Evolutionary conservation across 2,329 filamentous ascomycete genomes (phyloP).

Genomic region (Xylaria sp.): DNA sequence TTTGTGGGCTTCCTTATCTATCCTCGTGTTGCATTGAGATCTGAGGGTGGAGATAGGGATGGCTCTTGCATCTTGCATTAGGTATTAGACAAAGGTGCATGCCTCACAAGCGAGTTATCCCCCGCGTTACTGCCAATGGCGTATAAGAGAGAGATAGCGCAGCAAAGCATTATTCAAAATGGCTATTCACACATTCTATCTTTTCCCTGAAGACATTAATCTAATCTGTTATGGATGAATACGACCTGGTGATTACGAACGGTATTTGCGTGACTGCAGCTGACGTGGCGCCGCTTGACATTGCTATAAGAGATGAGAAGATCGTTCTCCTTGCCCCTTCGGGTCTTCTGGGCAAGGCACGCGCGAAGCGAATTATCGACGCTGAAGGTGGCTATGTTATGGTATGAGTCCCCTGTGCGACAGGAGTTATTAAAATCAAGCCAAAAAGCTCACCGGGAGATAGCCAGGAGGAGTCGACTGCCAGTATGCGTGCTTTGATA

Average conservation of each 20-base stretch:
- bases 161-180: not conserved
- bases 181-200: not conserved
- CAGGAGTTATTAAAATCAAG: not conserved
- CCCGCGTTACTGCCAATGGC: not conserved
- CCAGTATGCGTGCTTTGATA: constrained; percentile 25
- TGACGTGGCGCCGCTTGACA: constrained; percentile 55
- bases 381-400: constrained; percentile 57
- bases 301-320: constrained; percentile 57
- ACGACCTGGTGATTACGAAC: constrained; percentile 57
- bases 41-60: constrained; percentile 11
- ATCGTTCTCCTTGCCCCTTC: constrained; percentile 55
- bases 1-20: constrained; percentile 16
- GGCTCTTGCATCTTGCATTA: not conserved
- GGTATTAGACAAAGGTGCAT: not conserved
- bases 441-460: constrained; percentile 3
- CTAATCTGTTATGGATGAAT: constrained; percentile 41
- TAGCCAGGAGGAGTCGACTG: constrained; percentile 55
- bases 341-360: constrained; percentile 47
- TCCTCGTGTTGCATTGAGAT: constrained; percentile 8
- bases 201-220: not conserved
- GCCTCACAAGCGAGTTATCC: not conserved
- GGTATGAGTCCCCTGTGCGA: constrained; percentile 38
- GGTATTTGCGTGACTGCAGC: constrained; percentile 57
- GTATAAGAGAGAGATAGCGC: not conserved
- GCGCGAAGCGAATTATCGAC: constrained; percentile 52